A percentile compares a stretch with the other conserved stretches of the same genome.
Evolutionary conservation across 164 flowering plant species (phyloP).

Genomic region (Amborella trichopoda): DNA sequence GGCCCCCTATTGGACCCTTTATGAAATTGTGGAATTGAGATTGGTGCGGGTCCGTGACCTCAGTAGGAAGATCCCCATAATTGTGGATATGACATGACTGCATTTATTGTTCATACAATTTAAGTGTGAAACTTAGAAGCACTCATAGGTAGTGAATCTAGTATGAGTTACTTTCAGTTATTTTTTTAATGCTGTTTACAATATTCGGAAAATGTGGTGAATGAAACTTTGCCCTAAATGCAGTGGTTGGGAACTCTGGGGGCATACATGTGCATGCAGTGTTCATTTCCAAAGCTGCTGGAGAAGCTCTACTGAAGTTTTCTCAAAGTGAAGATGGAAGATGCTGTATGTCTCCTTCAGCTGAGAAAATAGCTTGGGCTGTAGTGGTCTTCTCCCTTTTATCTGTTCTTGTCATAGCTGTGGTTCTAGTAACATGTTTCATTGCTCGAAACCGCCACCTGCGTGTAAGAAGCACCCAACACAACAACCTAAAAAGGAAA

Average conservation of each 20-base stretch:
- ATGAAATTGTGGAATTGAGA: too few species aligned
- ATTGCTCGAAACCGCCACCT: conserved; percentile 21
- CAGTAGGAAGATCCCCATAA: too few species aligned
- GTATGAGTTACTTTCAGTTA: too few species aligned
- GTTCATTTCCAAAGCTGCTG: conserved; percentile 42
- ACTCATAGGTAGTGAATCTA: too few species aligned
- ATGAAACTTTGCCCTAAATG: too few species aligned
- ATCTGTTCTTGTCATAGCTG: conserved; percentile 30
- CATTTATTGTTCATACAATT: too few species aligned
- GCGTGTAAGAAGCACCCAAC: conserved; percentile 11
- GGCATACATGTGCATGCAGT: conserved; percentile 38
- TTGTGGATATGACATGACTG: too few species aligned
- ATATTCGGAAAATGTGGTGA: too few species aligned
- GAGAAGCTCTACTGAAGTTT: conserved; percentile 29
- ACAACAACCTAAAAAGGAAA: conserved; percentile 14
- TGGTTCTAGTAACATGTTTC: conserved; percentile 21
- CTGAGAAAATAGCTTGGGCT: conserved; percentile 29
- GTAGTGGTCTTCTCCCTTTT: conserved; percentile 41
- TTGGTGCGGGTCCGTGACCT: too few species aligned
- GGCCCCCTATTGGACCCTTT: too few species aligned
- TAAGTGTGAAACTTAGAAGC: too few species aligned
- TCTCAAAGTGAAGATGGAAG: conserved; percentile 28
- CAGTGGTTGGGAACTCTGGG: conserved; percentile 38
- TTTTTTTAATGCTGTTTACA: too few species aligned
- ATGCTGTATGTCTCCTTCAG: conserved; percentile 33